Conservation (phyloP, 176 grass and related monocot genomes). For the Alloteropsis semialata region DNA sequence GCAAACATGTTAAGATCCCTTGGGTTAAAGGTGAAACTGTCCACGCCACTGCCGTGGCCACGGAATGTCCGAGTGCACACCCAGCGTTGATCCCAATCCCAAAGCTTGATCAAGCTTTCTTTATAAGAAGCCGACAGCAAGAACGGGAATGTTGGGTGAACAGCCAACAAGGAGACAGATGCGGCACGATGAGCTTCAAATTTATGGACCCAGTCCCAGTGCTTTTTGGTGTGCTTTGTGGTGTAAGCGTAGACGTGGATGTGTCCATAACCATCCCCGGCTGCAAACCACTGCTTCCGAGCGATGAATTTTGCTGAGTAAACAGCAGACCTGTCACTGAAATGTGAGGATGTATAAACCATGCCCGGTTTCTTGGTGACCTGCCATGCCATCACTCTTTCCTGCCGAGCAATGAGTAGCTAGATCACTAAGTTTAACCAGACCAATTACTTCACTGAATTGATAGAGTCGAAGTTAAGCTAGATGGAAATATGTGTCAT, state of each 20-base stretch:
- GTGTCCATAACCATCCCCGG: slow-evolving; percentile 43
- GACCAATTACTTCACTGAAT: no score
- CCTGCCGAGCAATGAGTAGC: not conserved
- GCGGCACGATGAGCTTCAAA: slow-evolving; percentile 36
- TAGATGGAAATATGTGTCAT: not conserved
- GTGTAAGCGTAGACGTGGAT: slow-evolving; percentile 43
- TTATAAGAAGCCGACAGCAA: slow-evolving; percentile 48
- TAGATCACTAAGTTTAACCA: no score
- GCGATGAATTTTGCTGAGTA: slow-evolving; percentile 49
- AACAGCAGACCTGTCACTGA: not conserved
- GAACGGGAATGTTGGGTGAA: slow-evolving; percentile 56
- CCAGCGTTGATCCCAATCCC: slow-evolving; percentile 63
- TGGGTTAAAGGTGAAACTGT: slow-evolving; percentile 53
- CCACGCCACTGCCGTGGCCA: slow-evolving; percentile 33
- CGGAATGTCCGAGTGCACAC: slow-evolving; percentile 55
- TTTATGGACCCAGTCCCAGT: slow-evolving; percentile 26
- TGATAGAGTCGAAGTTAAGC: no score
- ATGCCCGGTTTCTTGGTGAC: no score
- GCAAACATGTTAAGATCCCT: slow-evolving; percentile 49
- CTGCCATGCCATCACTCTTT: not conserved
- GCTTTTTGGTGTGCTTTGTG: slow-evolving; percentile 39
- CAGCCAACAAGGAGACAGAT: slow-evolving; percentile 34
- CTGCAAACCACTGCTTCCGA: slow-evolving; percentile 49
- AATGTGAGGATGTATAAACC: no score
- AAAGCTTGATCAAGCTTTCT: slow-evolving; percentile 56